Base-by-base conservation (phyloP, 2,329 filamentous ascomycete species). In the Colletotrichum ledebouriae region DNA sequence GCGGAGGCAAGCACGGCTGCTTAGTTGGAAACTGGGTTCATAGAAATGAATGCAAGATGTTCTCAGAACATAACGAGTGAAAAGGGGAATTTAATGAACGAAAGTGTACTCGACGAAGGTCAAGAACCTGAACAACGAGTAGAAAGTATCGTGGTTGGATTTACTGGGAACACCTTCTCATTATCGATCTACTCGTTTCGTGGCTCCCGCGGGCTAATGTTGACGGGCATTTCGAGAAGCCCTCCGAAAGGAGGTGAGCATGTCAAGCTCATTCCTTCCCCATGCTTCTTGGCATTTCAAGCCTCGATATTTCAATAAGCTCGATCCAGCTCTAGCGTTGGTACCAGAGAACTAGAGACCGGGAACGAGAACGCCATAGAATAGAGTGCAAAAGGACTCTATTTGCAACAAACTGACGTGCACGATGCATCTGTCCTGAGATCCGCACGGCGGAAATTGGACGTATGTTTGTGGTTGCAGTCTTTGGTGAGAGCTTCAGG, bases 11-110 rank as follows among this genome's bases (percentile, higher is more conserved):
- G 52, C 63, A 67, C 62, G 17, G 12, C 52, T 20, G 20, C 13
- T 12, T 6, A 17, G 46, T 50, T 53, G 49, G 17, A 22, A 66
- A 62, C 2, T 50, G 7, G 34, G 25, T 50, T n/a, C 34, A 33
- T 39, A 62, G 50, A 62, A 57, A 52, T 33, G 50, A 67, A 57
- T 44, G 59, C 11, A 12, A 33, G 33, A 25, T 55, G 58, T 57
- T 55, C 58, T 52, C 41, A 57, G 50, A 60, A 67, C 63, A 60
- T 46, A 62, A 67, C 37, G 59, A 63, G 58, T 22, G 63, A 2
- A 49, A 61, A 47, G 33, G 13, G 10, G 39, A 15, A 20, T 6
- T 41, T 22, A 67, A 62, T 33, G 63, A 46, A 67, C 22, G 63
- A 42, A 62, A 62, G 59, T n/a, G 50, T n/a, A 42, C 61, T 37